phyloP scores from a whole-genome alignment of 2,329 filamentous ascomycete species.

The Aureobasidium sp. region DNA sequence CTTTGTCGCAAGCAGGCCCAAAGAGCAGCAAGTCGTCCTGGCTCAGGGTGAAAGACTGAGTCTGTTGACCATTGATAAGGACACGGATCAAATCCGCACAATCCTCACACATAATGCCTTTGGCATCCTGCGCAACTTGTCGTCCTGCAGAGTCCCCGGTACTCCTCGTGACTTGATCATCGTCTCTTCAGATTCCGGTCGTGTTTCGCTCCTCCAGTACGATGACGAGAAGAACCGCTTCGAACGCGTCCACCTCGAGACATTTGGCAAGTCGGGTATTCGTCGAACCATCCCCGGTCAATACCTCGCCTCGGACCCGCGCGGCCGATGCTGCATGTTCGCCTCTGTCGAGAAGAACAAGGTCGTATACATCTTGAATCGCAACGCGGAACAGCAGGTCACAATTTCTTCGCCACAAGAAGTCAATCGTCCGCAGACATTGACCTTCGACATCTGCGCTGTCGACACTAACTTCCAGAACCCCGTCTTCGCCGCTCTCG shows the following conservation, averaged over 20 bases:
- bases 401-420: slow-evolving; percentile 96
- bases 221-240: slow-evolving; percentile 79
- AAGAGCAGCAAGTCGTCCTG: slow-evolving; percentile 95
- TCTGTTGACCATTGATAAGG: slow-evolving; percentile 75
- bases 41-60: slow-evolving; percentile 85
- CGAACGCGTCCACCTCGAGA: slow-evolving; percentile 85
- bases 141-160: slow-evolving; percentile 84
- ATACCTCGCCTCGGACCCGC: slow-evolving; percentile 91
- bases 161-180: slow-evolving; percentile 97
- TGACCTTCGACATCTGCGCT: slow-evolving; percentile 81
- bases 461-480: slow-evolving; percentile 96
- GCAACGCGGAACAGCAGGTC: slow-evolving; percentile 87
- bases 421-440: slow-evolving; percentile 84
- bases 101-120: slow-evolving; percentile 90
- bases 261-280: slow-evolving; percentile 94
- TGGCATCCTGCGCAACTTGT: slow-evolving; percentile 84
- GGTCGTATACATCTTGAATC: slow-evolving; percentile 95
- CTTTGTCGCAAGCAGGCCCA: slow-evolving; percentile 64
- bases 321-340: slow-evolving; percentile 89
- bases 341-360: slow-evolving; percentile 98
- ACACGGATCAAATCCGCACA: slow-evolving; percentile 62
- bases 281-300: slow-evolving; percentile 91
- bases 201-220: slow-evolving; percentile 91
- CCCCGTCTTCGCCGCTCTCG: slow-evolving; percentile 88
- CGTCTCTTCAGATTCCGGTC: slow-evolving; percentile 88